phyloP scores from a whole-genome alignment of 2,329 filamentous ascomycete species.

The Aspergillus persii region DNA sequence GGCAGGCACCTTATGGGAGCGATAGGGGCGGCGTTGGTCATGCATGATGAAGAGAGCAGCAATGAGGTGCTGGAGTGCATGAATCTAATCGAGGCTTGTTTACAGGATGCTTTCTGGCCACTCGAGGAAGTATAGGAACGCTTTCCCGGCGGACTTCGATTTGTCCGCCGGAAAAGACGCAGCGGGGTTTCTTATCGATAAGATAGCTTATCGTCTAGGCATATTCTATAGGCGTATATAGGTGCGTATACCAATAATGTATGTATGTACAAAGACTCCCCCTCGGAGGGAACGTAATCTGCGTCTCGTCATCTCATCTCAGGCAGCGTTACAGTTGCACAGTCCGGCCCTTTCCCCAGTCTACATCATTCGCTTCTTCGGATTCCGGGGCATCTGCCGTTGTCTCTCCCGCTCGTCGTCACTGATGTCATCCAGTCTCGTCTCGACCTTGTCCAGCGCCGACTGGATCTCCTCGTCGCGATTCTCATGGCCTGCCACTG shows the following conservation, averaged over 20 bases:
- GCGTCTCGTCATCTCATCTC: not conserved
- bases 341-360: constrained; percentile 7
- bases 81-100: not conserved
- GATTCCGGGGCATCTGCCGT: constrained; percentile 40
- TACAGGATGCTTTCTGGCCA: no score
- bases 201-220: not conserved
- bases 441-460: constrained; percentile 28
- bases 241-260: no score
- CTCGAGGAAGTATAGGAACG: no score
- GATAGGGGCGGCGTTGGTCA: constrained; percentile 14
- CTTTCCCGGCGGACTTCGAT: constrained; percentile 4
- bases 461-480: constrained; percentile 28
- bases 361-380: constrained; percentile 50
- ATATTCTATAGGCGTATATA: no score
- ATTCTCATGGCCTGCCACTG: constrained; percentile 73
- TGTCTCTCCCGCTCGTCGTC: constrained; percentile 39
- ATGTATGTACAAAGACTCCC: no score
- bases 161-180: not conserved
- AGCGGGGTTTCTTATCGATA: not conserved
- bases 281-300: not conserved
- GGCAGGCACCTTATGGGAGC: constrained; percentile 19
- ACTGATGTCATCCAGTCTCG: constrained; percentile 39
- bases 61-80: not conserved
- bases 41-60: not conserved
- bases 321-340: not conserved